A percentile compares a stretch with the other conserved stretches of the same genome.
Evolutionary conservation across 805 yeast species (phyloP).

Genomic region (Grigorovia humatica): DNA sequence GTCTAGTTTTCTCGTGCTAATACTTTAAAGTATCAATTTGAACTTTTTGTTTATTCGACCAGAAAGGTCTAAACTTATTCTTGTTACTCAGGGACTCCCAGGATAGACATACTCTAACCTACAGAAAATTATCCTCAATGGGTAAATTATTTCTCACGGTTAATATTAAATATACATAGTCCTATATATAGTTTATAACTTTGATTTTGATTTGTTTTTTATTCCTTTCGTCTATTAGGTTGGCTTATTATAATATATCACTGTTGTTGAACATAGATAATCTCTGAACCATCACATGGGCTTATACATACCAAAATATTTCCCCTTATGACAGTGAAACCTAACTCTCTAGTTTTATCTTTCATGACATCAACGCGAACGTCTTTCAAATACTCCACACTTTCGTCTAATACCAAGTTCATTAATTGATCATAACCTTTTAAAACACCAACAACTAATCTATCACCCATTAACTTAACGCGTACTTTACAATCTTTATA

Average conservation of each 20-base stretch:
- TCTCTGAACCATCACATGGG: conserved; percentile 27
- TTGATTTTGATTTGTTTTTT: no score
- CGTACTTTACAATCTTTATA: conserved; percentile 63
- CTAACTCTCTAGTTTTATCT: conserved; percentile 55
- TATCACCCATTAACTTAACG: conserved; percentile 78
- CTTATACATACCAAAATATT: conserved; percentile 48
- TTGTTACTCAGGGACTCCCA: no score
- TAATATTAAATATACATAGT: no score
- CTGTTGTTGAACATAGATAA: conserved; percentile 18
- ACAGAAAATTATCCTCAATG: no score
- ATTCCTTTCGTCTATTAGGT: no score
- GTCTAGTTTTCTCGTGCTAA: no score
- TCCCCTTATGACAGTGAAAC: conserved; percentile 78
- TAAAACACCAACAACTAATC: conserved; percentile 69
- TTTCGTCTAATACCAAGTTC: conserved; percentile 68
- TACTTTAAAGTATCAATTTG: no score
- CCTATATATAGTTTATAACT: no score
- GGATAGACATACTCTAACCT: no score
- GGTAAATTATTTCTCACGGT: no score
- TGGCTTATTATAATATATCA: not conserved
- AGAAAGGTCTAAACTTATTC: no score
- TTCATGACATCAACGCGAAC: conserved; percentile 61
- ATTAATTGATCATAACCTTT: conserved; percentile 78
- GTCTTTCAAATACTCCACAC: conserved; percentile 49
- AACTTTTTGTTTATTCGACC: no score